These are phyloP conservation scores for Triticum dicoccoides DNA, from an alignment of 176 grass and related monocot genomes.

Conservation along the genomic window DNA sequence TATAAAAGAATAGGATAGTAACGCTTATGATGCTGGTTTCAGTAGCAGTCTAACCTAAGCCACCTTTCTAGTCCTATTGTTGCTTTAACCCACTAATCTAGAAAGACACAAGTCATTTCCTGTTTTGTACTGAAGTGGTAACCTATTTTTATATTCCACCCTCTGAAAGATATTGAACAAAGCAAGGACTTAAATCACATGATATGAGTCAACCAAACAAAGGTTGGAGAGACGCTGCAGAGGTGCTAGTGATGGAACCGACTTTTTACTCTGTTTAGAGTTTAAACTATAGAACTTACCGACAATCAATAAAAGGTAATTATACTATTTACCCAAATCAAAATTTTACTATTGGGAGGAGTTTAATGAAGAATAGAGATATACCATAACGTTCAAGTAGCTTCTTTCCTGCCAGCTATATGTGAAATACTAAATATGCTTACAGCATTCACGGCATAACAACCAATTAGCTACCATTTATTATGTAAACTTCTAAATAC, in stretches of 20 bases:
- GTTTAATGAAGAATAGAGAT: constrained; percentile 4
- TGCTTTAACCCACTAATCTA: background rate
- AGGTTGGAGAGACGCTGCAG: background rate
- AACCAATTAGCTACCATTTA: constrained; percentile 15
- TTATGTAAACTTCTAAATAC: background rate
- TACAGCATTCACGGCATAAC: background rate
- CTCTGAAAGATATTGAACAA: constrained; percentile 1
- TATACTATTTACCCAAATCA: background rate
- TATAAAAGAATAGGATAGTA: background rate
- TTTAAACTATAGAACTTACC: constrained; percentile 9
- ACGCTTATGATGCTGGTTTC: background rate
- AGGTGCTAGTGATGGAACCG: constrained; percentile 6
- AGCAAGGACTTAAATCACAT: background rate
- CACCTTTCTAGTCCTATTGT: background rate
- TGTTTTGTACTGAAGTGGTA: background rate
- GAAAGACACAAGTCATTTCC: background rate
- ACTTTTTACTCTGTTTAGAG: background rate
- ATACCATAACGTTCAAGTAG: background rate
- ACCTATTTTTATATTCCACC: background rate
- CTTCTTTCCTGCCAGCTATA: constrained; percentile 10
- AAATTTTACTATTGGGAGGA: background rate
- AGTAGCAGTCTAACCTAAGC: background rate
- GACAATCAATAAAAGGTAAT: constrained; percentile 10
- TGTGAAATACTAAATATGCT: background rate
- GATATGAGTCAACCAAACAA: constrained; percentile 3